phyloP scores from a whole-genome alignment of 2,329 filamentous ascomycete species.

The Aspergillus flavus region DNA sequence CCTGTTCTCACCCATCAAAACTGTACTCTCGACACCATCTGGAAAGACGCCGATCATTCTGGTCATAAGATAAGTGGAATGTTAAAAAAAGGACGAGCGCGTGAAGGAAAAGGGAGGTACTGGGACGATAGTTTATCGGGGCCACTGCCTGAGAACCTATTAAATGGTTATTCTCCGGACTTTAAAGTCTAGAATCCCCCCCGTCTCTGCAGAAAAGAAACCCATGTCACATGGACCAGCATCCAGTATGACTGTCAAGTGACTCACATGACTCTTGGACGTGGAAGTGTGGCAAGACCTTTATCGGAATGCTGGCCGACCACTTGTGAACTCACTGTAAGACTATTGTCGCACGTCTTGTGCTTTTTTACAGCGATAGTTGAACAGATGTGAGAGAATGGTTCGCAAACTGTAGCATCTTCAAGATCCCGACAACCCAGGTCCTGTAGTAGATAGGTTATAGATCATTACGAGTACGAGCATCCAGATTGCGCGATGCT shows the following conservation, averaged over 20 bases:
- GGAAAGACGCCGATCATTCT: background rate
- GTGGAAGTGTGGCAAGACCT: background rate
- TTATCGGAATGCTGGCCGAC: background rate
- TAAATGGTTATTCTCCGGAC: conserved; percentile 1
- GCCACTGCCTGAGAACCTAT: background rate
- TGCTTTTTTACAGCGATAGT: background rate
- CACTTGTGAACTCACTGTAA: background rate
- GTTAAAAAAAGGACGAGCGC: background rate
- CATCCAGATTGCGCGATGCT: background rate
- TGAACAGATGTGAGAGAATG: background rate
- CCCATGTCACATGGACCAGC: conserved; percentile 9
- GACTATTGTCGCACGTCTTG: background rate
- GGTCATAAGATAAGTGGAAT: background rate
- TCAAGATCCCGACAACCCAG: background rate
- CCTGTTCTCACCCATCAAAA: background rate
- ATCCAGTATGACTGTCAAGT: conserved; percentile 9
- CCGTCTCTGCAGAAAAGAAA: background rate
- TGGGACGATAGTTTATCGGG: background rate
- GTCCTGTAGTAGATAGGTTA: background rate
- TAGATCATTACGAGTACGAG: background rate
- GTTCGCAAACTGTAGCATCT: background rate
- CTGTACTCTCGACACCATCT: background rate
- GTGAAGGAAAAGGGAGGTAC: background rate
- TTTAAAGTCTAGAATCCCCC: conserved; percentile 3
- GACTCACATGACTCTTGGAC: conserved; percentile 6